Evolutionary conservation across 1,284 basidiomycete genomes (phyloP), one percentile per base, ranked within the genome.

Genomic region (Ceratorhiza oryzae-sativae): DNA sequence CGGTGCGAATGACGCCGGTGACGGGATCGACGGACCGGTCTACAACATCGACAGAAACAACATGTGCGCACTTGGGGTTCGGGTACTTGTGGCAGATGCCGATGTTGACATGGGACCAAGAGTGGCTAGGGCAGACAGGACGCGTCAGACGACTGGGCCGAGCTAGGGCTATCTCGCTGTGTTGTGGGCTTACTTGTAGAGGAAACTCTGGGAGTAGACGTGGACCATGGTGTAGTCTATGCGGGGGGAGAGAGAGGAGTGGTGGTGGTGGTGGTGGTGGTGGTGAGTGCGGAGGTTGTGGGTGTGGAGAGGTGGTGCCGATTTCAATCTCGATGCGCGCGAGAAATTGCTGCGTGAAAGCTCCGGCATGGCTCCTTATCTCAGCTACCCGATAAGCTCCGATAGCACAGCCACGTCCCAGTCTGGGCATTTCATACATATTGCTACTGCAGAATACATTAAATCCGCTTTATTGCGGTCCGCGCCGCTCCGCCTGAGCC

Each of bases 11-110:
- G 72, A 96, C 86, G 32, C 95, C 95, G 13, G 94, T 94, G 62
- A 85, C 80, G 23, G 92, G 87, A 81, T 97, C 91, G 36, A 97
- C 85, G 9, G 89, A 86, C 73, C 94, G 89, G 80, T 93, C 90
- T 67, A 97, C 76, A 23, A 95, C 94, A 80, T 98, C 95, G 77
- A 98, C 88, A 74, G 91, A 93, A 76, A 93, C 85, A 75, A 98
- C 96, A 80, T 98, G 95, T 8, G 92, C 88, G 78, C 95, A 94
- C 77, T 92, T 90, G 56, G 94, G 92, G 80, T 97, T 97, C 58
- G 95, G 95, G 80, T 98, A 98, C 84, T 98, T 98, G 77, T 93
- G 91, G 90, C 93, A 94, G 84, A 96, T 91, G 76, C 91, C 91
- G 79, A 90, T 90, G 76, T 94, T 87, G 76, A 94, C 92, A 83